Base-by-base conservation (phyloP, 495 filamentous ascomycete species). In the Achaetomiella virescens region DNA sequence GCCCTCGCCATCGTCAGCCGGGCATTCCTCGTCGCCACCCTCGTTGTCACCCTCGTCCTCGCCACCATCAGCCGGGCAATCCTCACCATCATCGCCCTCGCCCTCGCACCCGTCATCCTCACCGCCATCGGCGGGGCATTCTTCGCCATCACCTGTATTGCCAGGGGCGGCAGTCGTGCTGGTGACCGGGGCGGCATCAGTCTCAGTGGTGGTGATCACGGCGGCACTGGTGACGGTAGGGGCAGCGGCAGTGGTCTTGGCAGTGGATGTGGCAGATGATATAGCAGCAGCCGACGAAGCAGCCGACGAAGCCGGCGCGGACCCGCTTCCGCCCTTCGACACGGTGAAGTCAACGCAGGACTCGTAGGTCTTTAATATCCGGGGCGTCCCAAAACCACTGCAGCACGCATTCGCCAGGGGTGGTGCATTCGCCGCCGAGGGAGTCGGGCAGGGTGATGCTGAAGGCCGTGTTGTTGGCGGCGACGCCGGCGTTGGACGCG, bases 381-480 rank as follows among this genome's bases (percentile, higher is more conserved):
- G 38, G 43, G 17, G 42, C 42, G 10, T 36, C 18, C 29, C 41
- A 46, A 29, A 24, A 54, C 52, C 52, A 54, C 31, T 54, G 52
- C 31, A 54, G 33, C 24, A 47, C 52, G 31, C 52, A 54, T 9
- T 54, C 52, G 15, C 54, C 54, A 5, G 54, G 11, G 10, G 45
- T 18, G 4, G 42, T n/a, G 36, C 20, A 53, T 14, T 43, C 48
- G 33, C 54, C 45, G 37, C 43, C 44, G 20, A 45, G 42, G 18
- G 2, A 17, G n/a, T 24, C 17, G 12, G 85, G 86, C 58, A 90
- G 78, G 14, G 78, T 87, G 58, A 90, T 68, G 50, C 74, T 76
- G 68, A 87, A 90, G 58, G 78, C 76, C 27, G 79, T 83, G 63
- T 88, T 74, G 60, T 81, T 75, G 24, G 71, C 71, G 0, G 78